phyloP scores from a whole-genome alignment of 2,329 filamentous ascomycete genomes.

The Aureobasidium sp. region DNA sequence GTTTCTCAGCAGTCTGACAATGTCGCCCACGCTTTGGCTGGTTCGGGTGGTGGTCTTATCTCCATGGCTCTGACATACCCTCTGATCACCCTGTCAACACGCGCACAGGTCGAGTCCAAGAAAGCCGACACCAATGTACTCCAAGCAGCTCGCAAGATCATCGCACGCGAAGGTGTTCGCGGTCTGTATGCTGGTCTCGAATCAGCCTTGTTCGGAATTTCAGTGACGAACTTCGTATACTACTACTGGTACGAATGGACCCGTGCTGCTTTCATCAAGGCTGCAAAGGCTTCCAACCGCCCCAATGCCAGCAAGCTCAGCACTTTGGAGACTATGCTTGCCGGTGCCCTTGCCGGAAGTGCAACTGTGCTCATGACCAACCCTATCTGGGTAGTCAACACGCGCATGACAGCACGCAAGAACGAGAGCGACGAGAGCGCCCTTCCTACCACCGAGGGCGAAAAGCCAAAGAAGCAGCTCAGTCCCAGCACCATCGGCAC shows the following conservation, averaged over 20 bases:
- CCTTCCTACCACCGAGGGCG: conserved; percentile 22
- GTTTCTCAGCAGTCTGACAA: conserved; percentile 84
- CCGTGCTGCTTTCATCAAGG: conserved; percentile 50
- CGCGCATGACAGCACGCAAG: conserved; percentile 88
- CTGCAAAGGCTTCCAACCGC: conserved; percentile 12
- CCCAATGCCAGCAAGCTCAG: conserved; percentile 51
- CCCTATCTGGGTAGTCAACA: conserved; percentile 99
- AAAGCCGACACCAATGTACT: conserved; percentile 79
- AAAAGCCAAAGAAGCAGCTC: conserved; percentile 36
- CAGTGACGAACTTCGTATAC: conserved; percentile 98
- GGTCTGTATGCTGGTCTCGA: conserved; percentile 91
- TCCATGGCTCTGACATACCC: conserved; percentile 98
- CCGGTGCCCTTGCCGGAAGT: conserved; percentile 84
- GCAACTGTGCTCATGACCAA: conserved; percentile 95
- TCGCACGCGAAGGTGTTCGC: conserved; percentile 80
- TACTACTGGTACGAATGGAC: conserved; percentile 99
- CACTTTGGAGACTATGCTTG: conserved; percentile 88
- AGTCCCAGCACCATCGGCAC: conserved; percentile 70
- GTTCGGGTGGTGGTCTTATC: conserved; percentile 79
- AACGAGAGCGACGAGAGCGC: conserved; percentile 39
- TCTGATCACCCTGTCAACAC: conserved; percentile 92
- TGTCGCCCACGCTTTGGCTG: conserved; percentile 88
- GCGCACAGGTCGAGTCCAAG: conserved; percentile 95
- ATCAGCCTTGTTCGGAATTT: conserved; percentile 93
- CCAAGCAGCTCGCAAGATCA: conserved; percentile 73